phyloP scores from a whole-genome alignment of 2,329 filamentous ascomycete genomes.

The Corinectria fuckeliana region DNA sequence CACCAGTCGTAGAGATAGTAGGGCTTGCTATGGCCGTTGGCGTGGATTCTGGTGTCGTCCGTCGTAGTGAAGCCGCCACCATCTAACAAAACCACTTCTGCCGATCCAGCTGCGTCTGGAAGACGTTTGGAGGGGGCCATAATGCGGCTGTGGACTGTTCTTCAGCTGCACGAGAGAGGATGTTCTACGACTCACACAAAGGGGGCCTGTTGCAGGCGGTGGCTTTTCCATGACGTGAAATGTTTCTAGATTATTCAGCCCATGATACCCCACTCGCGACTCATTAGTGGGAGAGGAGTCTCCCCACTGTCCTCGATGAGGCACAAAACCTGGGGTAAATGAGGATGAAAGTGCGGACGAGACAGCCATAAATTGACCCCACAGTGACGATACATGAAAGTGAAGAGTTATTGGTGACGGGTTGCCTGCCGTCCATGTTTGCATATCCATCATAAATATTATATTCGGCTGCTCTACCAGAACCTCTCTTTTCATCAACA shows the following conservation, averaged over 20 bases:
- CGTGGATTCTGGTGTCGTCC: constrained; percentile 5
- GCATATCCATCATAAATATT: background rate
- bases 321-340: too few species aligned
- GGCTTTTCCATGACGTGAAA: background rate
- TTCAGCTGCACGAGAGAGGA: too few species aligned
- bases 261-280: background rate
- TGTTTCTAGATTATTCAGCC: background rate
- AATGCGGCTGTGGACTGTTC: background rate
- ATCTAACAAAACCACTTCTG: constrained; percentile 9
- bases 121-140: background rate
- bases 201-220: background rate
- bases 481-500: background rate
- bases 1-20: constrained; percentile 19
- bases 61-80: constrained; percentile 16
- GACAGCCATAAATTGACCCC: background rate
- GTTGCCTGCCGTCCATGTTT: background rate
- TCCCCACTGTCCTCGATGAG: background rate
- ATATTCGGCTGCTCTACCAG: background rate
- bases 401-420: background rate
- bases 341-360: background rate
- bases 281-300: background rate
- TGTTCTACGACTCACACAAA: background rate
- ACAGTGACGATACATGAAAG: background rate
- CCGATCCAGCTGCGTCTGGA: background rate
- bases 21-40: background rate